Conservation (phyloP, 768 basidiomycete genomes). For the Trichaptum fuscoviolaceum region DNA sequence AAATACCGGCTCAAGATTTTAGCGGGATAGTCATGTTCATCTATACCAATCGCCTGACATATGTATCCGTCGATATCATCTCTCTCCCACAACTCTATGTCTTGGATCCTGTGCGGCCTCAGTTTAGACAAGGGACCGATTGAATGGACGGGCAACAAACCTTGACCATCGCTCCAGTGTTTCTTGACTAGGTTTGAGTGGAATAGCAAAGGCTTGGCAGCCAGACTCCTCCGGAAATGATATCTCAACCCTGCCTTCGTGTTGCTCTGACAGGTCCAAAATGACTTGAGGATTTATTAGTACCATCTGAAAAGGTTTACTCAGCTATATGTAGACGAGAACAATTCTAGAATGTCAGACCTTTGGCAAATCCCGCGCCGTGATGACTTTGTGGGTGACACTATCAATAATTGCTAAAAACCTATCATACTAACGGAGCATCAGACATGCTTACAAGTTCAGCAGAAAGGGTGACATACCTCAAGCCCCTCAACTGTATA, state of each 20-base stretch:
- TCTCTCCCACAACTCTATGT: slow-evolving; percentile 45
- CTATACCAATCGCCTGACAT: slow-evolving; percentile 36
- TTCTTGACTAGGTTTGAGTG: slow-evolving; percentile 49
- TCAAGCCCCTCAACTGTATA: slow-evolving; percentile 64
- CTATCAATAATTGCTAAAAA: slow-evolving; percentile 66
- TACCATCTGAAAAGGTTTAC: slow-evolving; percentile 46
- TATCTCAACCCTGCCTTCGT: slow-evolving; percentile 47
- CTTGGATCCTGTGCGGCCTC: slow-evolving; percentile 38
- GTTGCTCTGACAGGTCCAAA: slow-evolving; percentile 35
- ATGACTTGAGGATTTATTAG: slow-evolving; percentile 56
- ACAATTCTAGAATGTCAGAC: slow-evolving; percentile 26
- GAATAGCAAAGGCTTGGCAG: slow-evolving; percentile 52
- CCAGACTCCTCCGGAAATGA: slow-evolving; percentile 56
- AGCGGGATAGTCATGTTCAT: slow-evolving; percentile 41
- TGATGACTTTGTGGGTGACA: slow-evolving; percentile 48
- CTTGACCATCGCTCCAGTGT: slow-evolving; percentile 47
- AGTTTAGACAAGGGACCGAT: slow-evolving; percentile 6
- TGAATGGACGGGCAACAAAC: slow-evolving; percentile 38
- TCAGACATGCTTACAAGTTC: neutral
- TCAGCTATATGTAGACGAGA: neutral
- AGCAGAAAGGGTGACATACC: slow-evolving; percentile 31
- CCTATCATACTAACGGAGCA: slow-evolving; percentile 54
- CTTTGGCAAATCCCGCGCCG: slow-evolving; percentile 61
- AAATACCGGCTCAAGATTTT: slow-evolving; percentile 56
- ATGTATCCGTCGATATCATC: slow-evolving; percentile 62